Evolutionary conservation across 2,329 filamentous ascomycete species (phyloP).

Genomic region (Fusarium sp.): DNA sequence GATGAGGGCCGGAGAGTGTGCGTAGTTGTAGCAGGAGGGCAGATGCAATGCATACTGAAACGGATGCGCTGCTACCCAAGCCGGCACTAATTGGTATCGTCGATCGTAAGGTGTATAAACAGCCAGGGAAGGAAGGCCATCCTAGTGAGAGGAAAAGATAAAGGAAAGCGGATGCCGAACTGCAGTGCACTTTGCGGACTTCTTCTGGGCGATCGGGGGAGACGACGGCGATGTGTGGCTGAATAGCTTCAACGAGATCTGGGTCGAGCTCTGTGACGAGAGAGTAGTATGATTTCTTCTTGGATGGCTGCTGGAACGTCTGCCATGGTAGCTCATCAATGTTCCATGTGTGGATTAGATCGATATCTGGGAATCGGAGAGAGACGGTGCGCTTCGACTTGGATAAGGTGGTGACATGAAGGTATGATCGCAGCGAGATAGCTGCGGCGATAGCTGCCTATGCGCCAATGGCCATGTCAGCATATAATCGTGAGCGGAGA

Average conservation of each 20-base stretch:
- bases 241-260: slow-evolving; percentile 84
- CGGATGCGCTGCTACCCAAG: slow-evolving; percentile 93
- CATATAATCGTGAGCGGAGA: slow-evolving; percentile 12
- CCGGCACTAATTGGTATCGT: slow-evolving; percentile 95
- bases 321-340: slow-evolving; percentile 94
- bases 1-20: slow-evolving; percentile 90
- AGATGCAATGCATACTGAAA: slow-evolving; percentile 88
- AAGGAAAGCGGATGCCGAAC: slow-evolving; percentile 87
- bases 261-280: slow-evolving; percentile 87
- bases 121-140: slow-evolving; percentile 82
- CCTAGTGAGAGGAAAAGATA: slow-evolving; percentile 94
- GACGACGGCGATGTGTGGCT: slow-evolving; percentile 82
- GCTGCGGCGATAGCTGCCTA: slow-evolving; percentile 94
- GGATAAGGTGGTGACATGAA: slow-evolving; percentile 93
- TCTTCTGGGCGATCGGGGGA: slow-evolving; percentile 78
- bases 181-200: slow-evolving; percentile 86
- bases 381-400: slow-evolving; percentile 92
- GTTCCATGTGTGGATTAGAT: slow-evolving; percentile 91
- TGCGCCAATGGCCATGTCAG: slow-evolving; percentile 38
- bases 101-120: slow-evolving; percentile 91
- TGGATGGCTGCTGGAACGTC: slow-evolving; percentile 82
- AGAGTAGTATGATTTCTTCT: slow-evolving; percentile 97
- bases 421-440: slow-evolving; percentile 95
- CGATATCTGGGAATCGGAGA: slow-evolving; percentile 91
- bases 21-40: slow-evolving; percentile 91